Conservation (phyloP, 2,329 filamentous ascomycete genomes). For the Trichoderma harzianum region DNA sequence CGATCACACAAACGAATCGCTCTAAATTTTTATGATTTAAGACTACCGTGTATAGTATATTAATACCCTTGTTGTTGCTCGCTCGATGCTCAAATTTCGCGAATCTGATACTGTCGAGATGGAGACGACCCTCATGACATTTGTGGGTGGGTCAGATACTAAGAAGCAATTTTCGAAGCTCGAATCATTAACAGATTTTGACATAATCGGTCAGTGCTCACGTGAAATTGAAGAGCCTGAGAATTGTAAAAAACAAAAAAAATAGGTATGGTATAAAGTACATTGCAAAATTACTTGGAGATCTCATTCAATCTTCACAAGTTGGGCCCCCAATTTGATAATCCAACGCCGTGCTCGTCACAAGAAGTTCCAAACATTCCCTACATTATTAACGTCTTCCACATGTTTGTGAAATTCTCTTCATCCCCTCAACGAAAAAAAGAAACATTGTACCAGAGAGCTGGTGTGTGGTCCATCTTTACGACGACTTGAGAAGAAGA, state of each 20-base stretch:
- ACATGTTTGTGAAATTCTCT: background rate
- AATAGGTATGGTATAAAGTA: constrained; percentile 2
- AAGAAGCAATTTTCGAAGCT: background rate
- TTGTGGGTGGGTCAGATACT: background rate
- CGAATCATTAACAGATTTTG: background rate
- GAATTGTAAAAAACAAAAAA: background rate
- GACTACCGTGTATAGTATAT: background rate
- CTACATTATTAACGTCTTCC: background rate
- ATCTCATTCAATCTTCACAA: constrained; percentile 1
- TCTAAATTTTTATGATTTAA: background rate
- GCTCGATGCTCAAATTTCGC: background rate
- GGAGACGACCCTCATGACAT: background rate
- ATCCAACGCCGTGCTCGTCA: constrained; percentile 7
- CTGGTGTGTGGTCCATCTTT: background rate
- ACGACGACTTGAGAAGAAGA: background rate
- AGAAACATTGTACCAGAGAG: background rate
- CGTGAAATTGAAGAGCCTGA: background rate
- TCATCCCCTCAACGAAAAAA: background rate
- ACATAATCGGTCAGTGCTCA: background rate
- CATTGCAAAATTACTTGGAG: constrained; percentile 10
- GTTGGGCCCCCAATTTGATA: background rate
- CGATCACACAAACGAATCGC: background rate
- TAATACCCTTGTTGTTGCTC: background rate
- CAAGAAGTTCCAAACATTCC: background rate
- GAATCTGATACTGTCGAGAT: background rate